phyloP scores from a whole-genome alignment of 495 filamentous ascomycete species.

The Bacidia rubella region DNA sequence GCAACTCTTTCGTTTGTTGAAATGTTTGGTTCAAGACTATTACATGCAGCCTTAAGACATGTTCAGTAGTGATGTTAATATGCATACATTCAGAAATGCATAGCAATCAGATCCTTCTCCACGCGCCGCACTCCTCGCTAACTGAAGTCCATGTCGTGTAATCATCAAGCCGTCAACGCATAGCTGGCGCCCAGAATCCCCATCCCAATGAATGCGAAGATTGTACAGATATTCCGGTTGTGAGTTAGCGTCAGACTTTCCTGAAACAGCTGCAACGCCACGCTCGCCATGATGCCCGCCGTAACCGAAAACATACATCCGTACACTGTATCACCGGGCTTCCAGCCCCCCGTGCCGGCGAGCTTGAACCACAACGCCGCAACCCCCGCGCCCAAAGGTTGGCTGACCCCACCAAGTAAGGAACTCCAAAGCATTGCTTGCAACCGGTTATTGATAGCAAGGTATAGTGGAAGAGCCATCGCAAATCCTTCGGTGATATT shows the following conservation, averaged over 20 bases:
- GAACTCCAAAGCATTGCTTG: constrained; percentile 77
- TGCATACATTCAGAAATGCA: background rate
- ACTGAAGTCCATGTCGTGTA: background rate
- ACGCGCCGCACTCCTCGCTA: constrained; percentile 5
- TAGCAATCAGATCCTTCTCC: too few relatives aligned
- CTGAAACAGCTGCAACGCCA: constrained; percentile 77
- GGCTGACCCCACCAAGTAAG: constrained; percentile 70
- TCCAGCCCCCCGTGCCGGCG: constrained; percentile 26
- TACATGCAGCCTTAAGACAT: too few relatives aligned
- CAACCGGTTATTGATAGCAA: constrained; percentile 61
- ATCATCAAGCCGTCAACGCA: constrained; percentile 52
- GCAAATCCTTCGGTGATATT: constrained; percentile 96
- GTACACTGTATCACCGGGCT: constrained; percentile 50
- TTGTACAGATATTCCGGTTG: constrained; percentile 62
- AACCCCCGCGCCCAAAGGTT: constrained; percentile 73
- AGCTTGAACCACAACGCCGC: constrained; percentile 70
- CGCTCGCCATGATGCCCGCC: constrained; percentile 87
- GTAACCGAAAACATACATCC: constrained; percentile 82
- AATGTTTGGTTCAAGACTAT: too few relatives aligned
- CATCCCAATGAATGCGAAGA: constrained; percentile 85
- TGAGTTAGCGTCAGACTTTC: constrained; percentile 76
- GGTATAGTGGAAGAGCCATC: constrained; percentile 80
- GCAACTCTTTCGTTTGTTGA: too few relatives aligned
- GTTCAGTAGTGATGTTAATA: too few relatives aligned
- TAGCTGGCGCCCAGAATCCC: constrained; percentile 72